Base-by-base conservation (phyloP, 2,329 filamentous ascomycete genomes). In the Plectosphaerella sp. region DNA sequence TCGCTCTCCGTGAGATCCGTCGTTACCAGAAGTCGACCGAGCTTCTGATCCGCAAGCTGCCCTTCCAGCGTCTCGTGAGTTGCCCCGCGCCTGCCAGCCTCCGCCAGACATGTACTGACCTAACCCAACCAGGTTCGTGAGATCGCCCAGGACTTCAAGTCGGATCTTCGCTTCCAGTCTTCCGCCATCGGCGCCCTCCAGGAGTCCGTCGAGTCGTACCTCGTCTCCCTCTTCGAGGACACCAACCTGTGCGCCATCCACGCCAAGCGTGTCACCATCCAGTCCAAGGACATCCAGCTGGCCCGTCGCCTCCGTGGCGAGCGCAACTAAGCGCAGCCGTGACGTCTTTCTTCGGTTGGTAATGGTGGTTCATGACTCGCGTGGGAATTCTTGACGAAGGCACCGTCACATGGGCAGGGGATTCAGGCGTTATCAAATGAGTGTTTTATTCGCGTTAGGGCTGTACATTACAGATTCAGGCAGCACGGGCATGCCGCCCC, bases 191-290 rank as follows among this genome's bases (percentile, higher is more conserved):
- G 91, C 68, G 94, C 94, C 60, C 87, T 99, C 41, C 93, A 99
- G 79, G 94, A 99, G 82, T 96, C 94, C 51, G 92, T 96, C 61
- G 94, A 99, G 82, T 96, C 94, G 3, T 97, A 97, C 79, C 88
- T 99, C 67, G 92, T 97, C 75, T 96, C 92, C 45, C 87, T 97
- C 60, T 97, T 97, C 66, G 92, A 97, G 77, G 93, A 97, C 72
- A 97, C 93, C 78, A 97, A 97, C 81, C 79, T 96, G 50, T 97
- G 93, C 78, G 93, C 94, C 69, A 96, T 97, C 74, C 94, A 97
- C 78, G 93, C 94, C 77, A 97, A 97, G 86, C 91, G 94, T 79
- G 94, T 97, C 69, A 97, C 93, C 68, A 97, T 97, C 76, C 93
- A 93, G 76, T 87, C 86, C 61, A 97, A 97, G 83, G 93, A 97